Evolutionary conservation across 2,329 filamentous ascomycete species (phyloP).

Genomic region (Elsinoe perseae): DNA sequence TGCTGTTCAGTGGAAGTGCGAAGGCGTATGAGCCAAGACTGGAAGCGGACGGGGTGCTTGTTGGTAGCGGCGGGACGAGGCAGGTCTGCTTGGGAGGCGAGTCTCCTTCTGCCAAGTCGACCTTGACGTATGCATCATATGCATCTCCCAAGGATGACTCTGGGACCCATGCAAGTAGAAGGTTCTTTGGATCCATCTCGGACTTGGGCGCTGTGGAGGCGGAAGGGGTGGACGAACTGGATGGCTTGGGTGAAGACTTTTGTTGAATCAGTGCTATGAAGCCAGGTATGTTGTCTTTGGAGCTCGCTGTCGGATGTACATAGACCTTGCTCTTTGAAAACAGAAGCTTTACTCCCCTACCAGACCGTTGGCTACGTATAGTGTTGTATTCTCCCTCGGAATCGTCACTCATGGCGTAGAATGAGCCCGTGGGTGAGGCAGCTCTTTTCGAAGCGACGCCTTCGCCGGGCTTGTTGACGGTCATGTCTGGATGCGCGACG

Average conservation of each 20-base stretch:
- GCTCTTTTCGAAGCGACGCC: conserved; percentile 24
- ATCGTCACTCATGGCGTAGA: conserved; percentile 94
- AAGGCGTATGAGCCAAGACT: conserved; percentile 70
- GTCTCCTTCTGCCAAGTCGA: conserved; percentile 76
- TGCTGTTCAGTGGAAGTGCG: conserved; percentile 77
- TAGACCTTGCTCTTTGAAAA: conserved; percentile 99
- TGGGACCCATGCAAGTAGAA: conserved; percentile 88
- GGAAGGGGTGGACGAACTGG: conserved; percentile 25
- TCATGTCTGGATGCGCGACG: background rate
- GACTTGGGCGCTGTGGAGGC: conserved; percentile 34
- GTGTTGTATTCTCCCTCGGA: conserved; percentile 94
- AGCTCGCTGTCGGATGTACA: conserved; percentile 83
- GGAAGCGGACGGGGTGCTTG: conserved; percentile 62
- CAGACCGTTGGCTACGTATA: conserved; percentile 69
- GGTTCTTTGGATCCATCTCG: conserved; percentile 40
- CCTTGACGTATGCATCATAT: conserved; percentile 86
- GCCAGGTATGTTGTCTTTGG: conserved; percentile 91
- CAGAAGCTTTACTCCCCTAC: conserved; percentile 82
- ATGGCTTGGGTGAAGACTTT: conserved; percentile 62
- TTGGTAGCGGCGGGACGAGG: conserved; percentile 84
- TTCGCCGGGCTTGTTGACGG: background rate
- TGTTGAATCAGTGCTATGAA: conserved; percentile 92
- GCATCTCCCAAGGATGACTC: conserved; percentile 81
- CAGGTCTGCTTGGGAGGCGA: conserved; percentile 78
- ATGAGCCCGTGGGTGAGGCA: conserved; percentile 74